A percentile compares a stretch with the other conserved stretches of the same genome.
These are phyloP conservation scores for Chamaecrista fasciculata DNA, from an alignment of 306 rosid genomes.

Conservation along the genomic window DNA sequence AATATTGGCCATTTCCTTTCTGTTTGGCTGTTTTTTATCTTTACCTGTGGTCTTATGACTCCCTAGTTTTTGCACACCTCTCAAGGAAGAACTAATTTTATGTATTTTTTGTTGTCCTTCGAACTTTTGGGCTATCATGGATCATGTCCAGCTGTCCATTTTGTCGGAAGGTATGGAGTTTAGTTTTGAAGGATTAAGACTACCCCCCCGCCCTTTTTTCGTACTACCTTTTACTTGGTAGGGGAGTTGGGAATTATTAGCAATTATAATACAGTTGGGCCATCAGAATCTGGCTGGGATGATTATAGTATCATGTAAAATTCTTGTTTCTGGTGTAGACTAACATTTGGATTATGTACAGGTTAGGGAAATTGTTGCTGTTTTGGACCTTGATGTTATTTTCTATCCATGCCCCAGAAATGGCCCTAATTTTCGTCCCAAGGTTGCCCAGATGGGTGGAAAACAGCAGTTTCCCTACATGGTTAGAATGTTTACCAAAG, in stretches of 20 bases:
- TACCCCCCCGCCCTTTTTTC: no score
- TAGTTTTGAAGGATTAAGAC: slow-evolving; percentile 12
- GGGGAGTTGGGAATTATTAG: not conserved
- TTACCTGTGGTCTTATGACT: not conserved
- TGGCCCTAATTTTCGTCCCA: slow-evolving; percentile 85
- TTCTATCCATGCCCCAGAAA: slow-evolving; percentile 94
- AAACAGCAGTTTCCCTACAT: slow-evolving; percentile 92
- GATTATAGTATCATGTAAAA: slow-evolving; percentile 13
- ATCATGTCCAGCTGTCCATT: slow-evolving; percentile 75
- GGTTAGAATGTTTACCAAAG: slow-evolving; percentile 51
- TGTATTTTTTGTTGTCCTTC: slow-evolving; percentile 19
- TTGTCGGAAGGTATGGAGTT: slow-evolving; percentile 82
- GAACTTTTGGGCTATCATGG: slow-evolving; percentile 37
- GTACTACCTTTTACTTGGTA: not conserved
- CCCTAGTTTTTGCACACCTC: slow-evolving; percentile 6
- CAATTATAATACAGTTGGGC: slow-evolving; percentile 11
- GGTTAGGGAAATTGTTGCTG: slow-evolving; percentile 94
- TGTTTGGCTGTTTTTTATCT: not conserved
- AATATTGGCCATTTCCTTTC: not conserved
- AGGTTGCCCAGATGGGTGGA: slow-evolving; percentile 86
- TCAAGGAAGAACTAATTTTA: slow-evolving; percentile 39
- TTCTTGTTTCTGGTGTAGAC: slow-evolving; percentile 21
- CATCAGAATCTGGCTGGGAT: not conserved
- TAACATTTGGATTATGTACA: slow-evolving; percentile 38
- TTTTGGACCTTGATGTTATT: slow-evolving; percentile 91